Evolutionary conservation across 345 rosid species (phyloP).

Genomic region (Theobroma cacao): DNA sequence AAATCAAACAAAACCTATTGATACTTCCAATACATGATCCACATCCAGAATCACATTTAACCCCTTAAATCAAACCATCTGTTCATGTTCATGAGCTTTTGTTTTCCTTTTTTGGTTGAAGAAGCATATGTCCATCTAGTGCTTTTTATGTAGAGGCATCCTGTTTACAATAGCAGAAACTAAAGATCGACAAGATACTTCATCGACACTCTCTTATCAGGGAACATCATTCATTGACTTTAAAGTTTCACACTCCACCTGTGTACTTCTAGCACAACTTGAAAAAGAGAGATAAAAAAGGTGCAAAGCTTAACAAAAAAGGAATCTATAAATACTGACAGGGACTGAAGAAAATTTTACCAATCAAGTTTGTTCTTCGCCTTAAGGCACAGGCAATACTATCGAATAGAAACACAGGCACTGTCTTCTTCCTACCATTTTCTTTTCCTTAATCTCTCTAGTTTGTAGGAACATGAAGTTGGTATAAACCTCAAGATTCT

Average conservation of each 20-base stretch:
- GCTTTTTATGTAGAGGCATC: no score
- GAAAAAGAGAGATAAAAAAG: background rate
- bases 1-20: no score
- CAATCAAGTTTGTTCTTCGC: background rate
- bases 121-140: no score
- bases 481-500: background rate
- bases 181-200: no score
- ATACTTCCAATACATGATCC: no score
- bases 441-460: background rate
- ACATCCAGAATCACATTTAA: no score
- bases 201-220: background rate
- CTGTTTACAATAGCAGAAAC: no score
- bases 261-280: background rate
- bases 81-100: no score
- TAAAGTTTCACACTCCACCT: background rate
- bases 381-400: no score
- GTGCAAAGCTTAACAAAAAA: no score
- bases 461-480: background rate
- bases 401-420: background rate
- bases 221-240: background rate
- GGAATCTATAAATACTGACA: background rate
- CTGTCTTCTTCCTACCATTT: background rate
- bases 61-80: no score
- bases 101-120: no score
- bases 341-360: background rate